A percentile compares a stretch with the other conserved stretches of the same genome.
phyloP scores from a whole-genome alignment of 208 protist genomes.

The Angomonas ambiguus region DNA sequence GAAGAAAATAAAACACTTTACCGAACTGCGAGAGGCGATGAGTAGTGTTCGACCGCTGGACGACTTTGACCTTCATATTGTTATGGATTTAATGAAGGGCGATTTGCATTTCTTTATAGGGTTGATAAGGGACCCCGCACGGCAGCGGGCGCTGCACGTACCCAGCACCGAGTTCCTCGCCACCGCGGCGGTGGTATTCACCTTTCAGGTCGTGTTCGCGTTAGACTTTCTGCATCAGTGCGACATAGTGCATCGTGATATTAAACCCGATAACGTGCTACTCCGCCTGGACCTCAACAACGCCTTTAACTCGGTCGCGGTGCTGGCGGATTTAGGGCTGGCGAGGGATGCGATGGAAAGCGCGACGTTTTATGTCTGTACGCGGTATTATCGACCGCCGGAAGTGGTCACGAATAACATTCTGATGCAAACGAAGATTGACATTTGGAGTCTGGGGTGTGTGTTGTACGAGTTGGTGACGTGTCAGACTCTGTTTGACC shows the following conservation, averaged over 20 bases:
- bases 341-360: slow-evolving; percentile 69
- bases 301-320: slow-evolving; percentile 56
- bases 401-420: slow-evolving; percentile 89
- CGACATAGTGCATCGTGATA: slow-evolving; percentile 92
- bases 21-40: slow-evolving; percentile 24
- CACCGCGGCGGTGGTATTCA: slow-evolving; percentile 66
- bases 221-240: slow-evolving; percentile 88
- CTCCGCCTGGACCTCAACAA: slow-evolving; percentile 62
- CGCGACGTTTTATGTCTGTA: slow-evolving; percentile 93
- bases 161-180: slow-evolving; percentile 46
- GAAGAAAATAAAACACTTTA: slow-evolving; percentile 36
- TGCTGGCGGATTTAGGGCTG: slow-evolving; percentile 89
- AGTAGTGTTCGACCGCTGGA: slow-evolving; percentile 24
- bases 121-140: slow-evolving; percentile 20
- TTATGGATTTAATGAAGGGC: slow-evolving; percentile 87
- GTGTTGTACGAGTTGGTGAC: slow-evolving; percentile 94
- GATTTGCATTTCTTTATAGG: slow-evolving; percentile 78
- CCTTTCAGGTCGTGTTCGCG: slow-evolving; percentile 86
- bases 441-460: slow-evolving; percentile 95
- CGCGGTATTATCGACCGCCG: slow-evolving; percentile 95
- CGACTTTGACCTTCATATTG: slow-evolving; percentile 82
- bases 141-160: slow-evolving; percentile 17
- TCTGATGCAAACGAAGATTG: slow-evolving; percentile 66
- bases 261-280: slow-evolving; percentile 98
- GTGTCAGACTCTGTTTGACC: slow-evolving; percentile 90